phyloP scores from a whole-genome alignment of 306 rosid species.

The Hippophae gyantsensis region DNA sequence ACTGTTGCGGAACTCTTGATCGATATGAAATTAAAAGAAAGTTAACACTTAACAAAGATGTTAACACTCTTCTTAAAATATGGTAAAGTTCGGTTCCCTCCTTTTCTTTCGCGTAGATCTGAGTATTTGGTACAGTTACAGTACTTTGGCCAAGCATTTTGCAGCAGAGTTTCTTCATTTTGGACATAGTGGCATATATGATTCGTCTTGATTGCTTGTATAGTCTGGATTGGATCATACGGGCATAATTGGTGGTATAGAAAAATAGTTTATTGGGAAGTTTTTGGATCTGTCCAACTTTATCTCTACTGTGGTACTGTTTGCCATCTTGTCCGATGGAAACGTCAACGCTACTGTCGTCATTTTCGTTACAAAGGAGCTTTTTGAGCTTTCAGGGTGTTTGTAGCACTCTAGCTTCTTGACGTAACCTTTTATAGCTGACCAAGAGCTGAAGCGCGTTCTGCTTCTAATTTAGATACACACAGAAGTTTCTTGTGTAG shows the following conservation, averaged over 20 bases:
- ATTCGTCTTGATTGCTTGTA: background rate
- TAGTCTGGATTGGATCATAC: background rate
- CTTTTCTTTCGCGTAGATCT: constrained; percentile 19
- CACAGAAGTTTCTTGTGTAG: background rate
- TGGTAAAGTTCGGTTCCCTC: constrained; percentile 30
- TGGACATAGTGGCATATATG: background rate
- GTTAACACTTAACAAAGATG: constrained; percentile 38
- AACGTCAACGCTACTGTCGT: background rate
- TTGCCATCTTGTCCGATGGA: background rate
- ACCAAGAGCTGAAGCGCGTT: too few species aligned
- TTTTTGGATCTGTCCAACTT: background rate
- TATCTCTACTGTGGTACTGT: background rate
- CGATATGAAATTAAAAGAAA: too few species aligned
- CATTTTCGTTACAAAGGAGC: background rate
- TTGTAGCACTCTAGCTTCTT: too few species aligned
- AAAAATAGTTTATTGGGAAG: background rate
- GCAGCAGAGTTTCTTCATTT: background rate
- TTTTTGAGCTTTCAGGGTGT: background rate
- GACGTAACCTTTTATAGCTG: too few species aligned
- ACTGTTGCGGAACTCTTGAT: too few species aligned
- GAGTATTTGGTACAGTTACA: background rate
- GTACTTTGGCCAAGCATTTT: background rate
- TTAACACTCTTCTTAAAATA: constrained; percentile 84
- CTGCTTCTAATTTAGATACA: too few species aligned
- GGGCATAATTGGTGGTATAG: constrained; percentile 18